These are phyloP conservation scores for Ambrosia trifida DNA, from an alignment of 129 eudicot genomes.

Conservation along the genomic window DNA sequence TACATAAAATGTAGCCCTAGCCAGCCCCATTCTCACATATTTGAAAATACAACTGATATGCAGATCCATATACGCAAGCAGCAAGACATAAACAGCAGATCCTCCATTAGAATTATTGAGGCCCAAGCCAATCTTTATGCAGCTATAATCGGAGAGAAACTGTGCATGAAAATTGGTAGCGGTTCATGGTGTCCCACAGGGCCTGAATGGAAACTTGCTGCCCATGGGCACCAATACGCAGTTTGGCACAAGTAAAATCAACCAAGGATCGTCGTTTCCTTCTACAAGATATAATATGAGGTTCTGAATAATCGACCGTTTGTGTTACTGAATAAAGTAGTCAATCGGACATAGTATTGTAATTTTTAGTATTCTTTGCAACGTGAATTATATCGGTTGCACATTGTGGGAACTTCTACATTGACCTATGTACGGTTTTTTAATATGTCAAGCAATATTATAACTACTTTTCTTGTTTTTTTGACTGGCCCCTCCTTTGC, in stretches of 20 bases:
- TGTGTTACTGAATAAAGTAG: slow-evolving; percentile 15
- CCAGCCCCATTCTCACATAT: background rate
- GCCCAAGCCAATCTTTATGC: slow-evolving; percentile 83
- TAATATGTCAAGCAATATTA: too few relatives aligned
- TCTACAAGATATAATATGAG: slow-evolving; percentile 12
- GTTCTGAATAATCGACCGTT: slow-evolving; percentile 6
- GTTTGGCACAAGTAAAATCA: slow-evolving; percentile 69
- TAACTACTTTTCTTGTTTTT: too few relatives aligned
- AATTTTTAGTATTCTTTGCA: slow-evolving; percentile 4
- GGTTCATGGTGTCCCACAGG: slow-evolving; percentile 91
- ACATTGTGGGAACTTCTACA: slow-evolving; percentile 12
- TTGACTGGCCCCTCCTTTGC: too few relatives aligned
- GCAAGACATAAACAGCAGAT: slow-evolving; percentile 69
- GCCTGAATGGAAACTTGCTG: slow-evolving; percentile 74
- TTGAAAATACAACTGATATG: slow-evolving; percentile 17
- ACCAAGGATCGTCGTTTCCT: background rate
- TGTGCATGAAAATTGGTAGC: slow-evolving; percentile 84
- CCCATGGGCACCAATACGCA: slow-evolving; percentile 82
- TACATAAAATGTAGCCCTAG: background rate
- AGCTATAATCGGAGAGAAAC: slow-evolving; percentile 71
- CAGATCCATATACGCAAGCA: slow-evolving; percentile 67
- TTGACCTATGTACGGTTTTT: background rate
- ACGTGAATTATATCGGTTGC: background rate
- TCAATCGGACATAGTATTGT: background rate
- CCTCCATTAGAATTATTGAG: slow-evolving; percentile 68